Evolutionary conservation across 75 land plant species (phyloP), one percentile per base, ranked within the genome.

Genomic region (Pinus albicaulis): DNA sequence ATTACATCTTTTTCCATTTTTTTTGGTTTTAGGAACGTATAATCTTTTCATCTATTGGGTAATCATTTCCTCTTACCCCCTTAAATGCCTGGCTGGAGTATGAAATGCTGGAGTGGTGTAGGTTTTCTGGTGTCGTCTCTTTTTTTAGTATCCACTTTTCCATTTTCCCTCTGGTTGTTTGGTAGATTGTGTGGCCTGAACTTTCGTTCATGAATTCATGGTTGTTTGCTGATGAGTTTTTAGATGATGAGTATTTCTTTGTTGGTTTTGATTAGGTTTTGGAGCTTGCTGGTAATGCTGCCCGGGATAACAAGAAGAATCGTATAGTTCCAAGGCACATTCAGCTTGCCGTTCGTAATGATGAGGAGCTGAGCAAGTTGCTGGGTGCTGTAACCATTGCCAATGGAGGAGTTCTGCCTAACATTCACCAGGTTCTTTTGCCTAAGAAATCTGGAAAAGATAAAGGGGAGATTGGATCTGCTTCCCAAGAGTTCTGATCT

Each of bases 311-410:
- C 57, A 82, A 82, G 82, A 82, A 82, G 82, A 82, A 36, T 12
- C 20, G 84, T 57, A 82, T 82, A 56, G 79, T 78, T 2, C 83
- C 83, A 20, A 61, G 83, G 53, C 83, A 82, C 34, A 82, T 82
- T 19, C 84, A 79, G 56, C 61, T 82, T 16, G 84, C 84, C 2
- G 79, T 82, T 58, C 63, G 81, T 44, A 82, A 82, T 53, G 84
- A 82, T 25, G 84, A 82, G 64, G 84, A 82, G 82, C 25, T 82
- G 73, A 74, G 81, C 53, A 82, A 79, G 82, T 76, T 82, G 44
- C 36, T 82, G 41, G 82, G 82, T 28, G 63, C 77, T 55, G 81
- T 79, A 0, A 78, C 83, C 24, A 82, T 78, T 24, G 80, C 83
- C 7, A 77, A 79, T 63, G 82, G 84, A 7, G 84, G 84, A 4